phyloP scores from a whole-genome alignment of 1,284 basidiomycete species.

The Marasmius fiardii region DNA sequence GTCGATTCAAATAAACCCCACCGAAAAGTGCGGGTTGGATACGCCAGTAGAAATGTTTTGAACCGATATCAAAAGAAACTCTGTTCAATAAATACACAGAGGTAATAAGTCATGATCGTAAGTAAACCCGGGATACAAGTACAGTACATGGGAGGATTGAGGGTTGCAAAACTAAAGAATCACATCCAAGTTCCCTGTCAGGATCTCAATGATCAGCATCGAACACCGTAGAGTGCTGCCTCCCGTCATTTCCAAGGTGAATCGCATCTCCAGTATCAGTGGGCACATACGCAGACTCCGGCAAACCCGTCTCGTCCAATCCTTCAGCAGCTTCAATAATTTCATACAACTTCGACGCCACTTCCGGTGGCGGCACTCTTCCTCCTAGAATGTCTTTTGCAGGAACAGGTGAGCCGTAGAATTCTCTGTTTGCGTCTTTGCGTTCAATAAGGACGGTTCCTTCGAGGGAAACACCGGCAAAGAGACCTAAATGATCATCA shows the following conservation, averaged over 20 bases:
- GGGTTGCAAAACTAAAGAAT: too few relatives aligned
- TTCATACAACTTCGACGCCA: conserved; percentile 91
- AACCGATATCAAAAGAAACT: too few relatives aligned
- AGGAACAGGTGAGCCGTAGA: conserved; percentile 92
- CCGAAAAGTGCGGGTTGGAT: too few relatives aligned
- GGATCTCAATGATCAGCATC: conserved; percentile 49
- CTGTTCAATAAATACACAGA: too few relatives aligned
- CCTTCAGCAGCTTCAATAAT: conserved; percentile 90
- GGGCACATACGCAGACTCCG: conserved; percentile 80
- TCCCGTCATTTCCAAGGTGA: conserved; percentile 37
- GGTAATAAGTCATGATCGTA: too few relatives aligned
- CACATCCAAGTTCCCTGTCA: too few relatives aligned
- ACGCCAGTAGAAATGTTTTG: too few relatives aligned
- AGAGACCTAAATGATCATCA: conserved; percentile 65
- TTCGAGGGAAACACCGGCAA: conserved; percentile 93
- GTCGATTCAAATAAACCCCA: too few relatives aligned
- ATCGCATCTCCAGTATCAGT: conserved; percentile 59
- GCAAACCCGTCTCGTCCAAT: conserved; percentile 75
- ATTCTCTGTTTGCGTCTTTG: conserved; percentile 91
- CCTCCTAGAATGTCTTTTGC: conserved; percentile 89
- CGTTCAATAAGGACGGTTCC: conserved; percentile 95
- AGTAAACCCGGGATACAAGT: too few relatives aligned
- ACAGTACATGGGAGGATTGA: too few relatives aligned
- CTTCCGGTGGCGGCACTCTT: conserved; percentile 93
- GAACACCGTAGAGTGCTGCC: conserved; percentile 60